Percentiles rank a stretch among this genome's conserved stretches.
phyloP scores from a whole-genome alignment of 2,329 filamentous ascomycete species.

The Pyrenophora seminiperda region DNA sequence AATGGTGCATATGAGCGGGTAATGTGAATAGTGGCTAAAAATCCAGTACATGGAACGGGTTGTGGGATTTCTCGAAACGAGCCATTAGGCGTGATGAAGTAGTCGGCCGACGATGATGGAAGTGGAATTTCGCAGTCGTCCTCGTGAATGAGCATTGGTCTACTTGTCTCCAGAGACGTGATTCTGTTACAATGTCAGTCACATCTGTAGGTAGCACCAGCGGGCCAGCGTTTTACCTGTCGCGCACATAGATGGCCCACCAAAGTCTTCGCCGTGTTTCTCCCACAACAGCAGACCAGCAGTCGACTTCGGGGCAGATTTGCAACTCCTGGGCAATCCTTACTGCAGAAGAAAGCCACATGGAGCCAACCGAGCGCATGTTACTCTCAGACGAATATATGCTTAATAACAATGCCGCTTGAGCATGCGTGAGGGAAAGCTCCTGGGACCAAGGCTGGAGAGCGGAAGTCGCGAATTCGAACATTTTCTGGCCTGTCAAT shows the following conservation, averaged over 20 bases:
- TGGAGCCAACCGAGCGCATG: conserved; percentile 81
- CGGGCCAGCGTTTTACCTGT: conserved; percentile 62
- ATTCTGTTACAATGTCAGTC: conserved; percentile 57
- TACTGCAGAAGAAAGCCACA: conserved; percentile 81
- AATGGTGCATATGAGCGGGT: conserved; percentile 77
- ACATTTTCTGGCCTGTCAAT: conserved; percentile 65
- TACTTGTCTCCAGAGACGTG: conserved; percentile 77
- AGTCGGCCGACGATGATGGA: conserved; percentile 80
- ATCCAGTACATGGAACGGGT: conserved; percentile 63
- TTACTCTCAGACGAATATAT: conserved; percentile 87
- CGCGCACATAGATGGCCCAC: conserved; percentile 93
- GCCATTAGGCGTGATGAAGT: conserved; percentile 66
- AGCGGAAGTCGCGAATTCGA: conserved; percentile 71
- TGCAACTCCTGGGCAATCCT: conserved; percentile 83
- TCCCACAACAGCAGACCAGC: conserved; percentile 74
- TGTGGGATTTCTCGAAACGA: conserved; percentile 47
- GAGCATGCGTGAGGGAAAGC: conserved; percentile 74
- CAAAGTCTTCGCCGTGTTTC: conserved; percentile 88
- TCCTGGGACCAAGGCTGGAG: conserved; percentile 84
- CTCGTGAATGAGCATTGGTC: conserved; percentile 82
- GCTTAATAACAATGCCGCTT: conserved; percentile 72
- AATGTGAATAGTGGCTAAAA: conserved; percentile 81
- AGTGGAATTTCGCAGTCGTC: conserved; percentile 84
- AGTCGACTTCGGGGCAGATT: conserved; percentile 74
- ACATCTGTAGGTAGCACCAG: background rate